Evolutionary conservation across 2,329 filamentous ascomycete species (phyloP).

Genomic region (Colletotrichum simmondsii): DNA sequence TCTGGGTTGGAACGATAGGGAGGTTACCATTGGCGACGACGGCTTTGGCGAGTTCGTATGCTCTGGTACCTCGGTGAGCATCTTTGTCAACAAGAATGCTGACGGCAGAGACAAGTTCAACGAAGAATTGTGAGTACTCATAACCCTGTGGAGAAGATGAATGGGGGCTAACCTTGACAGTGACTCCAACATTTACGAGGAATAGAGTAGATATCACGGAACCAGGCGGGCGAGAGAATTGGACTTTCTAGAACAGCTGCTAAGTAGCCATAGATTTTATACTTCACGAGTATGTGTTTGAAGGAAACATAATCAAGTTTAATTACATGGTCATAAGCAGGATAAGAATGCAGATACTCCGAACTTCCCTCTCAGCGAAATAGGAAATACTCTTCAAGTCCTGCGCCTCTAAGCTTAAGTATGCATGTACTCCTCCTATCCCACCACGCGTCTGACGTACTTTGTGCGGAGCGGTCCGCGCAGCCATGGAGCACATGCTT

Average conservation of each 20-base stretch:
- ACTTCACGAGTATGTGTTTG: background rate
- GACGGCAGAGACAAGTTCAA: constrained; percentile 58
- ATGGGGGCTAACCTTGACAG: constrained; percentile 30
- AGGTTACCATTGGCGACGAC: constrained; percentile 68
- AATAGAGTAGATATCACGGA: constrained; percentile 10
- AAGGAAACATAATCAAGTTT: background rate
- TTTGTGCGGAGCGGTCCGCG: too few relatives aligned
- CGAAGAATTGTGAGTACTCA: constrained; percentile 50
- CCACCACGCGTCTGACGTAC: too few relatives aligned
- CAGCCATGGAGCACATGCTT: too few relatives aligned
- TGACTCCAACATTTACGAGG: constrained; percentile 42
- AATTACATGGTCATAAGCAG: background rate
- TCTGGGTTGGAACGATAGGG: constrained; percentile 63
- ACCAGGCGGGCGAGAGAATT: background rate
- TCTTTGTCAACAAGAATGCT: constrained; percentile 69
- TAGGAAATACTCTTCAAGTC: too few relatives aligned
- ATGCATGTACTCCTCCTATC: too few relatives aligned
- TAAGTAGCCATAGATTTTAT: background rate
- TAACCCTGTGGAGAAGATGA: background rate
- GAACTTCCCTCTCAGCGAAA: too few relatives aligned
- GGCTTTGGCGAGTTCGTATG: constrained; percentile 71
- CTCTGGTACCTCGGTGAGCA: constrained; percentile 62
- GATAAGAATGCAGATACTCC: too few relatives aligned
- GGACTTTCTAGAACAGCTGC: background rate
- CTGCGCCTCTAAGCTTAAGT: too few relatives aligned